Base-by-base conservation (phyloP, 2,329 filamentous ascomycete species). In the Epichloe gansuensis region DNA sequence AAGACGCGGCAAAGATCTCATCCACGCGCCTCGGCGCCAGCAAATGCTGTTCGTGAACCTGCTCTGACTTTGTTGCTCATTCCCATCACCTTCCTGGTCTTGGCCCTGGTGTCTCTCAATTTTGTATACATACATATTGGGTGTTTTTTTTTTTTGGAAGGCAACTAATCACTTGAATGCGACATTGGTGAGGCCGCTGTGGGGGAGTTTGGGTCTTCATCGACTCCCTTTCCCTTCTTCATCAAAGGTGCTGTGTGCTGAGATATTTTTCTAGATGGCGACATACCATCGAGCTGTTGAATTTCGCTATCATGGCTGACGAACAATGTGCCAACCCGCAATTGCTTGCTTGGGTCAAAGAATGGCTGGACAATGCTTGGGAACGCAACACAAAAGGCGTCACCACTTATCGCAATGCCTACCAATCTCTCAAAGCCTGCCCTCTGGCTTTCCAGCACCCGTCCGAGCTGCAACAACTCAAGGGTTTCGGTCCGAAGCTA, bases 361-460 rank as follows among this genome's bases (percentile, higher is more conserved):
- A 89, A 70, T 89, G 84, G 84, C 76, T 85, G 48, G 84, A 89
- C 44, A 64, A 77, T 41, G 86, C 85, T 12, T 74, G 77, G 47
- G 80, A 87, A 58, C 77, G 77, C 45, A 87, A 84, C 61, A 78
- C 80, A 17, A 89, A 87, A 63, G 84, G 84, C 23, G 68, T 81
- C 25, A 79, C 75, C n/a, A 82, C 79, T 0, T 91, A 89, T 65
- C 85, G 80, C 57, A 81, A 84, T 59, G 87, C 87, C 1, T 88
- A 88, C 61, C 77, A 87, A 53, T 85, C 87, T 2, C 78, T 93
- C 65, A 87, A 83, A 66, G 79, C 79, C 12, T 90, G 86, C 56
- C 87, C 87, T 0, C 70, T 88, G 40, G 68, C 69, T 1, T 87
- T 89, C 57, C 71, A 77, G 17, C 87, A 93, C 63, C 87, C 87